Evolutionary conservation across 306 rosid species (phyloP).

Genomic region (Lathyrus oleraceus): DNA sequence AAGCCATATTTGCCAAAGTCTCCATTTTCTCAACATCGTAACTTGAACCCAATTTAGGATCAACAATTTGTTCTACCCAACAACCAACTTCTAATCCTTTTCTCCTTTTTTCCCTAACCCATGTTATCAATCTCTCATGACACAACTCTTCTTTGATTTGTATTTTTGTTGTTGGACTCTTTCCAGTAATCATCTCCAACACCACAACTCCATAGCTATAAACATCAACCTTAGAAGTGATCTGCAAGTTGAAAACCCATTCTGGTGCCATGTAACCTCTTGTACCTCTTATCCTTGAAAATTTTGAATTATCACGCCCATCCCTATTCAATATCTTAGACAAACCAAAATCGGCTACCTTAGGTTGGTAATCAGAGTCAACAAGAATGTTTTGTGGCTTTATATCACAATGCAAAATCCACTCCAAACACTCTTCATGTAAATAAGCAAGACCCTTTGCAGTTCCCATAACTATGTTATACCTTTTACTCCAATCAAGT

Average conservation of each 20-base stretch:
- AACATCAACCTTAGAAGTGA: constrained; percentile 37
- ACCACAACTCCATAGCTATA: constrained; percentile 37
- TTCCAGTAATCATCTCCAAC: constrained; percentile 34
- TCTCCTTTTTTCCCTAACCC: constrained; percentile 34
- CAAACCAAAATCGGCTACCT: constrained; percentile 34
- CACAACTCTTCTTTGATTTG: background rate
- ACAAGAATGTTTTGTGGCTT: constrained; percentile 36
- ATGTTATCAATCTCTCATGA: constrained; percentile 24
- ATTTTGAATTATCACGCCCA: constrained; percentile 21
- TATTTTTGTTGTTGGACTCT: constrained; percentile 14
- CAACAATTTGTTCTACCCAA: constrained; percentile 33
- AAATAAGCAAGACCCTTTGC: constrained; percentile 57
- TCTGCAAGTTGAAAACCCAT: constrained; percentile 29
- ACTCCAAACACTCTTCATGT: constrained; percentile 64
- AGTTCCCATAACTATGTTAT: constrained; percentile 39
- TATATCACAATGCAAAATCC: constrained; percentile 58
- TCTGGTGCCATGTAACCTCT: constrained; percentile 54
- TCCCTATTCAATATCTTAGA: constrained; percentile 33
- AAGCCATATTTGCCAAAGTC: constrained; percentile 24
- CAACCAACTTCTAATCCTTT: constrained; percentile 14
- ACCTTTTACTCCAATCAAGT: constrained; percentile 35
- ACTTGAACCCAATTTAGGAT: constrained; percentile 22
- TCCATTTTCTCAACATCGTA: constrained; percentile 12
- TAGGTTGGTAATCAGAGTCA: constrained; percentile 26
- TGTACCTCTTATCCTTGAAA: constrained; percentile 62